Base-by-base conservation (phyloP, 345 rosid genomes). In the Eucalyptus curtisii region DNA sequence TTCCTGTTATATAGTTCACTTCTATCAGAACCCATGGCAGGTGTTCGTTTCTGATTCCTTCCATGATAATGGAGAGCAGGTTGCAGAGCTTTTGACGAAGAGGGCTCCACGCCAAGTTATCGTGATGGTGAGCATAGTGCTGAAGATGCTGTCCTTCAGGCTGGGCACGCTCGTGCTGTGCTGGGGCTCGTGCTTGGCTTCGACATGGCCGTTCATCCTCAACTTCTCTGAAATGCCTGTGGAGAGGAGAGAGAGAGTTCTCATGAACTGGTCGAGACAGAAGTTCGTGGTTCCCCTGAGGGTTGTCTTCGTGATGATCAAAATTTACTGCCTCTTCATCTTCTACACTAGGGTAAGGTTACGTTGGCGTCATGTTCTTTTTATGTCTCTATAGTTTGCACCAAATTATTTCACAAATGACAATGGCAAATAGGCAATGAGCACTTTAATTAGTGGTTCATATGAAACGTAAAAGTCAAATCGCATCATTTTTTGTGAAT, bases 81-180 rank as follows among this genome's bases (percentile, higher is more conserved):
- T 89, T 42, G 94, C 94, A 30, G 93, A 91, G 91, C 50, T 66
- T 7, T 12, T 93, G 50, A 79, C 22, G 64, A 92, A 40, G 76
- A 91, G 92, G 87, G 89, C 55, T 3, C 49, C 79, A 6, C 86
- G 42, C 48, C 91, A 91, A 47, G 89, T 86, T 1, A 49, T 91
- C 88, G 44, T 88, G 8, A 10, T 91, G 64, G 91, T 91, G 88
- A 89, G 93, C 25, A 10, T 89, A 50, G 90, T 93, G 10, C 85
- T 93, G 49, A n/a, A 86, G 86, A 71, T 88, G 22, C 59, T 93
- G 50, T 91, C 90, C 19, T 91, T 88, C 7, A 92, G 91, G 89
- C 9, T 93, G 37, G 94, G 94, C 10, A 92, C 94, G 2, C 81
- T 91, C n/a, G 61, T 92, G 87, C 89, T 93, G 7, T 91, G 92